These are phyloP conservation scores for Mrakia blollopis DNA, from an alignment of 768 basidiomycete species.

Conservation along the genomic window DNA sequence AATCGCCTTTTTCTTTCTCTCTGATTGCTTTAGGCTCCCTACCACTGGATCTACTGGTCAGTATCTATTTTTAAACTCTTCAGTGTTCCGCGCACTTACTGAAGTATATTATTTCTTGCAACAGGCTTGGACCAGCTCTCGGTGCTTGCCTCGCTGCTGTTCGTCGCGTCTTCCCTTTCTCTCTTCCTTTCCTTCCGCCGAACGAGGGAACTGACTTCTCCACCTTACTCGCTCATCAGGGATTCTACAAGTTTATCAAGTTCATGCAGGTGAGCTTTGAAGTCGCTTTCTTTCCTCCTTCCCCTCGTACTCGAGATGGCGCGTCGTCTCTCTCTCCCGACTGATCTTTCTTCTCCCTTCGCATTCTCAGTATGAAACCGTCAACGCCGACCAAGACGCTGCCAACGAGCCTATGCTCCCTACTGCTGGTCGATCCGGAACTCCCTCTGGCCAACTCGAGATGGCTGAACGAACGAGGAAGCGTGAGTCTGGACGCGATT, in stretches of 20 bases:
- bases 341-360: neutral
- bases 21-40: neutral
- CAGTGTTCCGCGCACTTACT: no score
- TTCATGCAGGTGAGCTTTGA: neutral
- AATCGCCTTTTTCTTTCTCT: neutral
- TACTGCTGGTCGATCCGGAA: neutral
- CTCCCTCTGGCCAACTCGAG: neutral
- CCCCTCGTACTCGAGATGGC: no score
- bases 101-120: neutral
- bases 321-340: no score
- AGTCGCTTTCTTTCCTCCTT: no score
- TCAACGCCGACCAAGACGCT: slow-evolving; percentile 8
- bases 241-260: slow-evolving; percentile 31
- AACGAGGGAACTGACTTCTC: neutral
- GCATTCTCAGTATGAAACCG: slow-evolving; percentile 2
- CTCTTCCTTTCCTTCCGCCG: no score
- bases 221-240: neutral
- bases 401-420: slow-evolving; percentile 3
- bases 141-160: slow-evolving; percentile 25
- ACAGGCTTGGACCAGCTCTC: slow-evolving; percentile 22
- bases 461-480: slow-evolving; percentile 2
- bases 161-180: neutral
- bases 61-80: neutral
- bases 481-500: neutral
- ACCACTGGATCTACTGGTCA: slow-evolving; percentile 9